These are phyloP conservation scores for Talaromyces sp. DNA, from an alignment of 2,329 filamentous ascomycete species.

Conservation along the genomic window DNA sequence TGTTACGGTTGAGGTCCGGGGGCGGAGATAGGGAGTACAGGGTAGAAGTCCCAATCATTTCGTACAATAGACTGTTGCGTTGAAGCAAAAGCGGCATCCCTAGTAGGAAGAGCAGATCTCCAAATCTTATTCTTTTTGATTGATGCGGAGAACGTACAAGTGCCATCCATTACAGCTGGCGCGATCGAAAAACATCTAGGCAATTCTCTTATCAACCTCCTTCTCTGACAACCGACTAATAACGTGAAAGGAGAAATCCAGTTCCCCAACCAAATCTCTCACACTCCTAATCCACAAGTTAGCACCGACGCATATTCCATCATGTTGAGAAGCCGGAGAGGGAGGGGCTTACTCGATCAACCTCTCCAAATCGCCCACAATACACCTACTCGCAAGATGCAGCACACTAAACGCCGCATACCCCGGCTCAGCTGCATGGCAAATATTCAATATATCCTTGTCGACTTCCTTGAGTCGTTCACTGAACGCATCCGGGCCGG, in stretches of 20 bases:
- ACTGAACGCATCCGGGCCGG: conserved; percentile 59
- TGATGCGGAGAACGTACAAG: not conserved
- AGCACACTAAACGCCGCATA: conserved; percentile 73
- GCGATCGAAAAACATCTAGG: not conserved
- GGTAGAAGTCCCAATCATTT: too few species aligned
- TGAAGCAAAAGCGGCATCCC: too few species aligned
- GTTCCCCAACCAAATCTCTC: conserved; percentile 65
- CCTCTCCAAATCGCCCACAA: conserved; percentile 64
- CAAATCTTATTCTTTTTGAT: too few species aligned
- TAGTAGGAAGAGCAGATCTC: too few species aligned
- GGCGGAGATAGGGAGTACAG: too few species aligned
- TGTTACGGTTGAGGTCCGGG: too few species aligned
- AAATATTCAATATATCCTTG: conserved; percentile 57
- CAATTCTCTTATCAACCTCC: conserved; percentile 5
- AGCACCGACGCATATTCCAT: conserved; percentile 18
- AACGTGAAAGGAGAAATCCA: conserved; percentile 68
- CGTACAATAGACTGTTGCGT: too few species aligned
- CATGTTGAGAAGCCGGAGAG: not conserved
- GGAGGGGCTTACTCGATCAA: conserved; percentile 48
- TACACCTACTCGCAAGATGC: conserved; percentile 66
- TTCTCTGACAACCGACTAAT: not conserved
- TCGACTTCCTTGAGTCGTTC: conserved; percentile 59
- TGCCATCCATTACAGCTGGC: not conserved
- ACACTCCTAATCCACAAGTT: conserved; percentile 44
- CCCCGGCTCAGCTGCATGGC: conserved; percentile 66